Base-by-base conservation (phyloP, 164 flowering plant genomes). In the Berberis vulgaris region DNA sequence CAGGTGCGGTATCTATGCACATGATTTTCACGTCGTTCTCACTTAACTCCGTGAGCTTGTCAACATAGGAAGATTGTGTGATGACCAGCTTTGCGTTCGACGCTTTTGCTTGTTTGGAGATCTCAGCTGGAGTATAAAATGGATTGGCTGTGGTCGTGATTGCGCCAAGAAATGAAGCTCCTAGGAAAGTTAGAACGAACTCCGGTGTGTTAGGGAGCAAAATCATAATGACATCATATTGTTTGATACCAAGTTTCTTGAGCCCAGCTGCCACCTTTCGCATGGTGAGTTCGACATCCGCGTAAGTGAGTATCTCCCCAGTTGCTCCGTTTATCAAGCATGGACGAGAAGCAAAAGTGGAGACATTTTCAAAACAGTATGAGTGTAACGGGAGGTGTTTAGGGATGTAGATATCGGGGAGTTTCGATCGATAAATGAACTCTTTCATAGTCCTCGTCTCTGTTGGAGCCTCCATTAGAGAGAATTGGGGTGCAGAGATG, bases 321-420 rank as follows among this genome's bases (percentile, higher is more conserved):
- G 83, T 82, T 56, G 81, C 47, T 38, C 96, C 94, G 59, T 90
- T 67, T 71, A 94, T 90, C 49, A 94, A 4, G 71, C 97, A 88
- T 0, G 97, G 86, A 0, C 83, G 79, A 46, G 71, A 57, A 43
- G 64, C 44, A 77, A 77, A 79, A 3, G 78, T 47, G 45, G 82
- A 59, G 4, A 88, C 69, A 74, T 88, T 81, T 57, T 94, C 78
- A 69, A 94, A 94, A 80, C 94, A 88, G 65, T 88, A 90, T 0
- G 82, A 43, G 73, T 90, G 95, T 43, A 90, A 71, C 2, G 96
- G 87, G 49, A 89, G 87, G 63, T 90, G 86, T 41, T 80, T 74
- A 0, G 97, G 91, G 72, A 94, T 84, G 77, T 82, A 73, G 26
- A 94, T 90, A 53, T 90, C 95, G 0, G 97, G 96, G 5, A 94